Evolutionary conservation across 768 basidiomycete species (phyloP), one percentile per base, ranked within the genome.

Genomic region (Artomyces pyxidatus): DNA sequence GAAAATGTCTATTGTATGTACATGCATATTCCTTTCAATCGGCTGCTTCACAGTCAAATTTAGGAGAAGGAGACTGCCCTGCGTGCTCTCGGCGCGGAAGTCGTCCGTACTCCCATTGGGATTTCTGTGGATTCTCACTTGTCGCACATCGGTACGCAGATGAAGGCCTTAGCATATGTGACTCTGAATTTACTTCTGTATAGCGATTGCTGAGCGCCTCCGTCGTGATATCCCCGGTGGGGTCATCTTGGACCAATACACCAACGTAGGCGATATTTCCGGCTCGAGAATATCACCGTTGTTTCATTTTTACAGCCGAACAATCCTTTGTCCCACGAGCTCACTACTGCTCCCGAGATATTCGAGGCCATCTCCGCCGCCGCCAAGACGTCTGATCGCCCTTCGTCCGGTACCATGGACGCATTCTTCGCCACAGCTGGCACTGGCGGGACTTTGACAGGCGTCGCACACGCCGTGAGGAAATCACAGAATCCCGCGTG

Each of bases 361-460:
- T 81, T 94, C 48, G 78, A 83, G 6, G 85, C 87, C 10, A 73
- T 92, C 14, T 67, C 68, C 4, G 75, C 78, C 1, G 85, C 82
- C 1, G 83, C 79, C 9, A 80, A 81, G 22, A 82, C 78, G 0
- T 57, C 67, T 4, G 62, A 62, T 12, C 72, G 64, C 42, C 81
- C 79, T 0, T 88, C 86, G 0, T 85, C 82, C 27, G 73, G 75
- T 42, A 83, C 85, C 62, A 80, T 97, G 19, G 85, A 94, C 61
- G 83, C 81, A 1, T 69, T 98, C 43, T 66, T 96, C 17, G 89
- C 83, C 7, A 83, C 89, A 2, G 89, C 94, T 8, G 96, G 96
- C 12, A 99, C 96, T 1, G 95, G 96, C 11, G 95, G 95, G 10
- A 97, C 95, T 0, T 69, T 99, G 52, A 89, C 88, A n/a, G 95